Conservation (phyloP, 257 asterid genomes). For the Rehmannia glutinosa region DNA sequence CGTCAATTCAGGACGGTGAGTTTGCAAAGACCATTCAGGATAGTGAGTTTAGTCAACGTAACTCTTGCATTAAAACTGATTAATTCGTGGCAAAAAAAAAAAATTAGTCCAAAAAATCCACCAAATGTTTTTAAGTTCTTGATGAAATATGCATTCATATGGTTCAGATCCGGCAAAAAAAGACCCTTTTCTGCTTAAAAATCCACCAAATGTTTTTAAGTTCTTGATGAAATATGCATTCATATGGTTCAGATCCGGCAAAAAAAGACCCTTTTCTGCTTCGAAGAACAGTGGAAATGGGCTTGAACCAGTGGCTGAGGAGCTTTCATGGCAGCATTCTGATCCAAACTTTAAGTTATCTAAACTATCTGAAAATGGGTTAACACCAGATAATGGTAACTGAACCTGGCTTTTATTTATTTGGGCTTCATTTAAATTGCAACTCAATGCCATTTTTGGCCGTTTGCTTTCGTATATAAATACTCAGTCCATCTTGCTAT, state of each 20-base stretch:
- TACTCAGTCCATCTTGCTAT: background rate
- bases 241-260: constrained; percentile 50
- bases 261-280: constrained; percentile 62
- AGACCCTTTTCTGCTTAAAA: background rate
- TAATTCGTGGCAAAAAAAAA: too few relatives aligned
- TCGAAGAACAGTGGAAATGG: constrained; percentile 56
- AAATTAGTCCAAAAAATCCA: too few relatives aligned
- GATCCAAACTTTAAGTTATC: constrained; percentile 53
- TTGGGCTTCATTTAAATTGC: background rate
- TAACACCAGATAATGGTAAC: constrained; percentile 47
- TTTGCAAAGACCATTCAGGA: constrained; percentile 27
- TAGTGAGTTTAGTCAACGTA: constrained; percentile 28
- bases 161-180: too few relatives aligned
- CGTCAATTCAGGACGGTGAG: constrained; percentile 65
- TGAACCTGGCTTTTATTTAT: background rate
- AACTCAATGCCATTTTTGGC: background rate
- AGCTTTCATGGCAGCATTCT: constrained; percentile 49
- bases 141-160: too few relatives aligned
- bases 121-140: too few relatives aligned
- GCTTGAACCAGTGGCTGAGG: constrained; percentile 86
- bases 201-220: background rate
- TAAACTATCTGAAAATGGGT: constrained; percentile 39
- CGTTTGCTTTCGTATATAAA: background rate
- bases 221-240: constrained; percentile 6
- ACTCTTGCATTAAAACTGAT: too few relatives aligned